These are phyloP conservation scores for Trichoderma gamsii DNA, from an alignment of 495 filamentous ascomycete genomes.

Conservation along the genomic window DNA sequence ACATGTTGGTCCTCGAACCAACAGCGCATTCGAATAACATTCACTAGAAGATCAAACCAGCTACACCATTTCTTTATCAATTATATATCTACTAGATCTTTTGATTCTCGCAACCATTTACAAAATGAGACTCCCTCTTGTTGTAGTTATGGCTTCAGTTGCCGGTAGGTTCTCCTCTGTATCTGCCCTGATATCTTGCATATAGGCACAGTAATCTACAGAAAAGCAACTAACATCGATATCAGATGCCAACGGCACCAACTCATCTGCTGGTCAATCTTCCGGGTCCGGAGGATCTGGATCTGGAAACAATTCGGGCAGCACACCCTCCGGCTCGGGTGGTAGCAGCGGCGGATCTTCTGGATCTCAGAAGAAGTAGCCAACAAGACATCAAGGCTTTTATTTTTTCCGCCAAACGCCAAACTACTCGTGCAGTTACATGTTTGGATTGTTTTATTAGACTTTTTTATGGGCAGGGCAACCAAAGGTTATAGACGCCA, in stretches of 20 bases:
- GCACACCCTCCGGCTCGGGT: neutral
- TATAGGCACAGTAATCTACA: neutral
- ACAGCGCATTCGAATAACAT: too few species aligned
- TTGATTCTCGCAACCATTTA: neutral
- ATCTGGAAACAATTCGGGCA: neutral
- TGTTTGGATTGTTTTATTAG: neutral
- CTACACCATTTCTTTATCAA: neutral
- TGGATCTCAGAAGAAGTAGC: conserved; percentile 1
- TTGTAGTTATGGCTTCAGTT: conserved; percentile 6
- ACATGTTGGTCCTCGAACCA: neutral
- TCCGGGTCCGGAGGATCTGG: neutral
- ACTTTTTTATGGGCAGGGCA: neutral
- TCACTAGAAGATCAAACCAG: neutral
- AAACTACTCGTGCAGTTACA: neutral
- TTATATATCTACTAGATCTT: neutral
- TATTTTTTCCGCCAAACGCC: neutral
- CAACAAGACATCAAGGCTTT: neutral
- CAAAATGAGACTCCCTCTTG: conserved; percentile 11
- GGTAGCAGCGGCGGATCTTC: neutral
- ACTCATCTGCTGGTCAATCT: neutral
- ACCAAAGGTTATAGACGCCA: neutral
- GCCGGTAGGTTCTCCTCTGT: neutral
- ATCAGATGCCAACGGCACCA: conserved; percentile 8
- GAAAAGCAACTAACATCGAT: neutral
- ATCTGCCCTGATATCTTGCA: neutral